These are phyloP conservation scores for Xenosphaeropsis pyriputrescens DNA, from an alignment of 2,329 filamentous ascomycete species.

Conservation along the genomic window DNA sequence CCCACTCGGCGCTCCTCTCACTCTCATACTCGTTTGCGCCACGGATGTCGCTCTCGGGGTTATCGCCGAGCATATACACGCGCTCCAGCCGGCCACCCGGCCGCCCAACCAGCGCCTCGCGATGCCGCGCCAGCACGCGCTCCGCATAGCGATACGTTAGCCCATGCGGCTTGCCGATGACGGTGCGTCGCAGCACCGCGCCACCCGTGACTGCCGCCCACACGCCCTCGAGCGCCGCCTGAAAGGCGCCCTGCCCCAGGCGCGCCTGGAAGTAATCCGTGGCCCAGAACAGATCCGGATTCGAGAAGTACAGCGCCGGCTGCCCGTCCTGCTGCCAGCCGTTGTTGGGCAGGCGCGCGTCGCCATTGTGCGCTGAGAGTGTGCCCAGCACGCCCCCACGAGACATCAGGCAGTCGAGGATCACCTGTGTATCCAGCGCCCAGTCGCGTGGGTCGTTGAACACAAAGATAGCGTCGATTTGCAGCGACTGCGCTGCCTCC, in stretches of 20 bases:
- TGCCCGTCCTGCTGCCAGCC: conserved; percentile 78
- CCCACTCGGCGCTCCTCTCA: conserved; percentile 56
- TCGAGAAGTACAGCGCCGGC: conserved; percentile 73
- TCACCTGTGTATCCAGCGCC: conserved; percentile 77
- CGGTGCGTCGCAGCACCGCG: conserved; percentile 39
- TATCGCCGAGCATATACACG: conserved; percentile 93
- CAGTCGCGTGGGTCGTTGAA: conserved; percentile 96
- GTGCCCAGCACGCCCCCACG: conserved; percentile 69
- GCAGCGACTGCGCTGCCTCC: conserved; percentile 35
- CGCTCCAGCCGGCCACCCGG: conserved; percentile 36
- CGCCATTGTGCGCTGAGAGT: conserved; percentile 56
- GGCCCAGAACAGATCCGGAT: conserved; percentile 83
- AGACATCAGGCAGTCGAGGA: conserved; percentile 73
- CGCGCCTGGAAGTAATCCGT: conserved; percentile 73
- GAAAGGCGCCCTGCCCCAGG: conserved; percentile 84
- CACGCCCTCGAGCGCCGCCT: conserved; percentile 64
- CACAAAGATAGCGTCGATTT: conserved; percentile 81
- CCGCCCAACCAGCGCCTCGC: conserved; percentile 17
- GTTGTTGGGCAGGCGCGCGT: conserved; percentile 45
- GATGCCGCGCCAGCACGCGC: conserved; percentile 48
- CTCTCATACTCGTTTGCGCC: conserved; percentile 70
- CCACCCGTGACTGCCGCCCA: conserved; percentile 61
- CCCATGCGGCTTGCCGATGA: conserved; percentile 72
- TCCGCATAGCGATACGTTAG: conserved; percentile 78
- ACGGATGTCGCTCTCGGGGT: conserved; percentile 77